phyloP scores from a whole-genome alignment of 768 basidiomycete species.

The Trametes punicea region DNA sequence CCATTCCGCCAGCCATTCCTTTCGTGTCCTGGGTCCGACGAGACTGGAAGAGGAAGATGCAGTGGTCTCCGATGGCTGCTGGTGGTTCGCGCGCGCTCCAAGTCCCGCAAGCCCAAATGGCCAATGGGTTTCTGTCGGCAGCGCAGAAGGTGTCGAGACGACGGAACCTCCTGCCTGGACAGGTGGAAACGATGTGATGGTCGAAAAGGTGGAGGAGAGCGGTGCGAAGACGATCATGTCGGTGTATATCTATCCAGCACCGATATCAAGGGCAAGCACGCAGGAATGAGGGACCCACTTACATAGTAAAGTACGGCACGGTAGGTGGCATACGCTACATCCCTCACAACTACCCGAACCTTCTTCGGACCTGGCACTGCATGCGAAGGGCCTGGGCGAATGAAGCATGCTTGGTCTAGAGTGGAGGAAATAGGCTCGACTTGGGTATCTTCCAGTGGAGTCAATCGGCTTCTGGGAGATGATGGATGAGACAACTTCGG shows the following conservation, averaged over 20 bases:
- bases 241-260: slow-evolving; percentile 64
- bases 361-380: slow-evolving; percentile 45
- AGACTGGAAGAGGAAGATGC: not conserved
- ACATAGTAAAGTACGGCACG: slow-evolving; percentile 77
- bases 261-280: not conserved
- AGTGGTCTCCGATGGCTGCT: slow-evolving; percentile 19
- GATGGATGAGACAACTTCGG: slow-evolving; percentile 39
- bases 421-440: not conserved
- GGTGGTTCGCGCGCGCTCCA: slow-evolving; percentile 15
- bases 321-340: slow-evolving; percentile 62
- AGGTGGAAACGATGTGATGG: slow-evolving; percentile 23
- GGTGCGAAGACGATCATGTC: slow-evolving; percentile 83
- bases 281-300: not conserved
- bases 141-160: slow-evolving; percentile 13
- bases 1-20: slow-evolving; percentile 78
- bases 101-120: slow-evolving; percentile 19
- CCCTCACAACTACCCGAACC: slow-evolving; percentile 49
- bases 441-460: not conserved
- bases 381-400: not conserved
- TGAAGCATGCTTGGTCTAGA: too few species aligned
- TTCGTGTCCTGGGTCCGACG: slow-evolving; percentile 37
- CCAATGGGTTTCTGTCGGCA: slow-evolving; percentile 36
- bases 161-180: not conserved
- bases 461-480: slow-evolving; percentile 33
- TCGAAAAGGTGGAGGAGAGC: slow-evolving; percentile 64